phyloP scores from a whole-genome alignment of 345 rosid genomes.

The Moringa oleifera region DNA sequence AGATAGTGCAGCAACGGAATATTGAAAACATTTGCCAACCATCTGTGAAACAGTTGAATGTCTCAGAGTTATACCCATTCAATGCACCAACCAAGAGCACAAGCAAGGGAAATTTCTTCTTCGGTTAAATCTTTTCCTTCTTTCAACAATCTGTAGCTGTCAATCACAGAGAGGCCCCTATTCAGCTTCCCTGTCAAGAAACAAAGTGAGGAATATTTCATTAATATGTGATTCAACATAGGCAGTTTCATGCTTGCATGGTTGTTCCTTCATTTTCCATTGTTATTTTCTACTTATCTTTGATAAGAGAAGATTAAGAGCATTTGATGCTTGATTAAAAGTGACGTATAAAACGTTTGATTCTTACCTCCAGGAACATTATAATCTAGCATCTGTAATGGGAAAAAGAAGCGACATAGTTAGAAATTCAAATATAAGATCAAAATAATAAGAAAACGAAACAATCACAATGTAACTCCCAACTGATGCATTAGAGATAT shows the following conservation, averaged over 20 bases:
- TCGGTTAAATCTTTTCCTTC: slow-evolving; percentile 58
- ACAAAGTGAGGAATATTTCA: background rate
- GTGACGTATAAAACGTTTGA: background rate
- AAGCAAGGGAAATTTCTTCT: slow-evolving; percentile 58
- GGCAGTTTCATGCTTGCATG: background rate
- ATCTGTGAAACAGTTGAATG: background rate
- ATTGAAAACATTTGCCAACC: background rate
- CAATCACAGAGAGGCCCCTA: slow-evolving; percentile 87
- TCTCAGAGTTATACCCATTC: slow-evolving; percentile 58
- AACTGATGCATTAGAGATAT: too few species aligned
- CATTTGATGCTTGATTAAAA: background rate
- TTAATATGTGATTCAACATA: background rate
- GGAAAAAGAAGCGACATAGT: slow-evolving; percentile 1
- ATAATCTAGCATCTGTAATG: slow-evolving; percentile 85
- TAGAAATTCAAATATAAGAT: slow-evolving; percentile 1
- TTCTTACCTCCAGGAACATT: slow-evolving; percentile 84
- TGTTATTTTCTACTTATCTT: background rate
- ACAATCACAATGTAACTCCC: too few species aligned
- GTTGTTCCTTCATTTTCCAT: background rate
- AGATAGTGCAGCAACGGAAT: background rate
- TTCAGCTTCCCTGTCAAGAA: slow-evolving; percentile 71
- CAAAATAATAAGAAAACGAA: background rate
- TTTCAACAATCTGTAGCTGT: slow-evolving; percentile 65
- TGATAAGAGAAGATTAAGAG: background rate
- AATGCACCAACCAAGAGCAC: slow-evolving; percentile 85